Evolutionary conservation across 2,329 filamentous ascomycete species (phyloP).

Genomic region (Penicillium sp.): DNA sequence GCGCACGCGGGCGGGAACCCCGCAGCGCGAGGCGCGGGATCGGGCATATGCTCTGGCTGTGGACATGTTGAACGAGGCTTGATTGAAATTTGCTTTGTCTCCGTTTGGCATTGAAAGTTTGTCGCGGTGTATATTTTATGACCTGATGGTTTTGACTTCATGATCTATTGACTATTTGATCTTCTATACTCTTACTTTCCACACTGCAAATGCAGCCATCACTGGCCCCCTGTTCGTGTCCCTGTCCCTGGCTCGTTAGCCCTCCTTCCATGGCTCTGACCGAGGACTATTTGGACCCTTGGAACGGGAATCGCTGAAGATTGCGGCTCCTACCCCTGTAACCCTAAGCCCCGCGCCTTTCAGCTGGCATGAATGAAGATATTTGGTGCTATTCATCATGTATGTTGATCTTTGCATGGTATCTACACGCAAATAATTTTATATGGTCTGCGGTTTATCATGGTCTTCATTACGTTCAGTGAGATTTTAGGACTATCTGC

Average conservation of each 20-base stretch:
- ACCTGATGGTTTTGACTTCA: background rate
- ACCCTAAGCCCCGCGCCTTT: constrained; percentile 31
- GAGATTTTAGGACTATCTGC: background rate
- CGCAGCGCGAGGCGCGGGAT: constrained; percentile 33
- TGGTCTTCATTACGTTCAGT: no score
- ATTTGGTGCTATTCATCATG: background rate
- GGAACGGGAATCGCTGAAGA: constrained; percentile 7
- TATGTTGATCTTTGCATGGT: background rate
- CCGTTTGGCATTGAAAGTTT: background rate
- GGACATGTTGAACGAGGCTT: constrained; percentile 28
- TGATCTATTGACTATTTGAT: background rate
- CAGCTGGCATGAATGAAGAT: background rate
- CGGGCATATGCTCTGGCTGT: constrained; percentile 38
- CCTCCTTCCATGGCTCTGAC: constrained; percentile 11
- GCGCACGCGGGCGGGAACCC: constrained; percentile 26
- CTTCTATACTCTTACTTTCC: background rate
- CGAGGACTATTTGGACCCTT: background rate
- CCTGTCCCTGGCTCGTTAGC: constrained; percentile 19
- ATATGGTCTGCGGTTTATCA: no score
- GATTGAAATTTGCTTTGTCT: background rate
- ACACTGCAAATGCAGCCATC: no score
- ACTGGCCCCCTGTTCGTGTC: background rate
- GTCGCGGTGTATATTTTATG: background rate
- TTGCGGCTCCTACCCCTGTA: background rate
- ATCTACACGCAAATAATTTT: no score